Evolutionary conservation across 495 filamentous ascomycete species (phyloP).

Genomic region (Xylaria longipes): DNA sequence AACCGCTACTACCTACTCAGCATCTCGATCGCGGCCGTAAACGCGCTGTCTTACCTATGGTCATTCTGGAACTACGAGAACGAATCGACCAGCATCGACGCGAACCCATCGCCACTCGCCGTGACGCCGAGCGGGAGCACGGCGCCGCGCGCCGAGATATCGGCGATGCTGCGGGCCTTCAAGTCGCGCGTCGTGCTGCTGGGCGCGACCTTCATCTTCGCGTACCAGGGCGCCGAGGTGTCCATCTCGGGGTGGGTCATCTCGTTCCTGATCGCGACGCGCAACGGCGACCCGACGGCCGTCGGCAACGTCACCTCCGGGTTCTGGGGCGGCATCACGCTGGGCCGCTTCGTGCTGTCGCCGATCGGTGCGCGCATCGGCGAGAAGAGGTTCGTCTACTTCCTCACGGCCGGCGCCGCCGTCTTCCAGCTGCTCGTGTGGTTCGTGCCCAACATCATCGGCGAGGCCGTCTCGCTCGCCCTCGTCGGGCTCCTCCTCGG

Average conservation of each 20-base stretch:
- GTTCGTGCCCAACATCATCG: conserved; percentile 74
- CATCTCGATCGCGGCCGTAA: conserved; percentile 57
- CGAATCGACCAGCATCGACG: conserved; percentile 42
- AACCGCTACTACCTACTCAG: conserved; percentile 66
- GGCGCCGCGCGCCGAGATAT: conserved; percentile 24
- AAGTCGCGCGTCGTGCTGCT: conserved; percentile 68
- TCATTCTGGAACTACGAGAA: conserved; percentile 63
- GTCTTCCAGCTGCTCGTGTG: conserved; percentile 75
- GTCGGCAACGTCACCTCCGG: conserved; percentile 84
- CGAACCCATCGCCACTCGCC: background rate
- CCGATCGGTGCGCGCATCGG: conserved; percentile 68
- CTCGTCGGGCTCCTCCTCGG: conserved; percentile 81
- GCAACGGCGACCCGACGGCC: conserved; percentile 66
- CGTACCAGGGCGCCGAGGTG: conserved; percentile 81
- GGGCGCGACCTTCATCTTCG: conserved; percentile 79
- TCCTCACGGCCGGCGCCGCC: conserved; percentile 63
- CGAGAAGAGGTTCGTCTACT: conserved; percentile 70
- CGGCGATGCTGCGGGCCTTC: conserved; percentile 50
- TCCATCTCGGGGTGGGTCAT: conserved; percentile 83
- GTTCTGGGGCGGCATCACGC: conserved; percentile 82
- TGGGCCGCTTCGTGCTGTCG: conserved; percentile 72
- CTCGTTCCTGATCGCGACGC: conserved; percentile 74
- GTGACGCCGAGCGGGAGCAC: background rate
- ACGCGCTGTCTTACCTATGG: conserved; percentile 58
- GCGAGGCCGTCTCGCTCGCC: conserved; percentile 71